These are phyloP conservation scores for Spiraea crenata DNA, from an alignment of 331 rosid species.

Conservation along the genomic window DNA sequence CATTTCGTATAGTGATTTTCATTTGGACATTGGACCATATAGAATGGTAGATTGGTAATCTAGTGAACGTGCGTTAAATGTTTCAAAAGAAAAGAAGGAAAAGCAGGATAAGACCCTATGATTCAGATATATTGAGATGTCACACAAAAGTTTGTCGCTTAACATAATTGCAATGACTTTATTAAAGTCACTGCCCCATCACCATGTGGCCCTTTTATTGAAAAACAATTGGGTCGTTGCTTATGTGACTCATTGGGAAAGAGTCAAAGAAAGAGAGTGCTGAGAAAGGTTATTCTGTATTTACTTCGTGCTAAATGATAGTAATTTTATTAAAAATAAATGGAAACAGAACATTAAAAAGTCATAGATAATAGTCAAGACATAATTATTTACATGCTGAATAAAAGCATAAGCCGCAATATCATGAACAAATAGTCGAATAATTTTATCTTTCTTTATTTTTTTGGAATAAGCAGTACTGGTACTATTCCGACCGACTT, in stretches of 20 bases:
- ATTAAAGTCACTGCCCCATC: conserved; percentile 34
- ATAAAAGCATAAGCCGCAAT: no score
- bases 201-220: neutral
- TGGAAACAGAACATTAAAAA: no score
- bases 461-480: neutral
- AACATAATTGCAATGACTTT: conserved; percentile 36
- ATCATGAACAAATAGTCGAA: no score
- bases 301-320: no score
- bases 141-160: conserved; percentile 47
- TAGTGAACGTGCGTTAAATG: neutral
- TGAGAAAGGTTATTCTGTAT: no score
- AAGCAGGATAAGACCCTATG: conserved; percentile 36
- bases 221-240: neutral
- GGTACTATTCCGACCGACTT: conserved; percentile 18
- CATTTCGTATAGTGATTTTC: no score
- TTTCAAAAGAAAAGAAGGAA: neutral
- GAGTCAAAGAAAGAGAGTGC: no score
- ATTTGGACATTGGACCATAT: no score
- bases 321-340: no score
- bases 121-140: conserved; percentile 43
- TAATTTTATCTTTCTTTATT: neutral
- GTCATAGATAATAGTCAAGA: no score
- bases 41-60: neutral
- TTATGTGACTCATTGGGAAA: neutral
- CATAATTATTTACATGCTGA: no score